These are phyloP conservation scores for Leccinum pseudoinsigne DNA, from an alignment of 1,284 basidiomycete genomes.

Conservation along the genomic window DNA sequence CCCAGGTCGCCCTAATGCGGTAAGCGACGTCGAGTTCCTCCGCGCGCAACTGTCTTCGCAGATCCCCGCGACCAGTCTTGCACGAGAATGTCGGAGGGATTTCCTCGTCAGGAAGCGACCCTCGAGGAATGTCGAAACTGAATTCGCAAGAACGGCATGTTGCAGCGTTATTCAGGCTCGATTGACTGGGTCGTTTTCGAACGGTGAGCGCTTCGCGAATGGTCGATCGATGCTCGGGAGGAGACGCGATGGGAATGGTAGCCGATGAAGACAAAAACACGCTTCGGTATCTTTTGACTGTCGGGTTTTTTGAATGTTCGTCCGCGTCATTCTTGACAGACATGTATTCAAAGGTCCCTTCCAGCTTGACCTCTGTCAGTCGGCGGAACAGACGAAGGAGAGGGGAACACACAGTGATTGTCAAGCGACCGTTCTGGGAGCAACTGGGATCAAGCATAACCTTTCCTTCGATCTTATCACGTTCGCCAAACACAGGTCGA, in stretches of 20 bases:
- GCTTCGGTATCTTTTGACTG: slow-evolving; percentile 44
- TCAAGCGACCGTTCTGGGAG: slow-evolving; percentile 53
- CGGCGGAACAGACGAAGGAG: neutral
- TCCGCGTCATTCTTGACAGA: slow-evolving; percentile 34
- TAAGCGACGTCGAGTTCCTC: slow-evolving; percentile 54
- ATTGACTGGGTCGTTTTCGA: slow-evolving; percentile 42
- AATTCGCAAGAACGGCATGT: slow-evolving; percentile 50
- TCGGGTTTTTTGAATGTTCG: slow-evolving; percentile 20
- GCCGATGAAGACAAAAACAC: slow-evolving; percentile 57
- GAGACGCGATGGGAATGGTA: slow-evolving; percentile 43
- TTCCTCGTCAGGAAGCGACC: slow-evolving; percentile 51
- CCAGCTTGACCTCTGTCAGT: slow-evolving; percentile 44
- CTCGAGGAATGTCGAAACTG: slow-evolving; percentile 55
- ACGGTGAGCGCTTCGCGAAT: slow-evolving; percentile 53
- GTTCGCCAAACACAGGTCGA: slow-evolving; percentile 58
- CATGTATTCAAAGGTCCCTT: slow-evolving; percentile 59
- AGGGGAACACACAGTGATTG: slow-evolving; percentile 48
- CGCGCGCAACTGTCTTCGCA: slow-evolving; percentile 36
- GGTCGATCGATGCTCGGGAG: slow-evolving; percentile 44
- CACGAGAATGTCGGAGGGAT: slow-evolving; percentile 58
- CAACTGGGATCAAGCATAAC: slow-evolving; percentile 54
- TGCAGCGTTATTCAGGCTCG: slow-evolving; percentile 37
- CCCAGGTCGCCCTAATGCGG: slow-evolving; percentile 58
- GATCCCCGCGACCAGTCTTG: slow-evolving; percentile 26
- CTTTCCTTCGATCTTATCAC: slow-evolving; percentile 58